Conservation (phyloP, 345 rosid species). For the Gossypium herbaceum region DNA sequence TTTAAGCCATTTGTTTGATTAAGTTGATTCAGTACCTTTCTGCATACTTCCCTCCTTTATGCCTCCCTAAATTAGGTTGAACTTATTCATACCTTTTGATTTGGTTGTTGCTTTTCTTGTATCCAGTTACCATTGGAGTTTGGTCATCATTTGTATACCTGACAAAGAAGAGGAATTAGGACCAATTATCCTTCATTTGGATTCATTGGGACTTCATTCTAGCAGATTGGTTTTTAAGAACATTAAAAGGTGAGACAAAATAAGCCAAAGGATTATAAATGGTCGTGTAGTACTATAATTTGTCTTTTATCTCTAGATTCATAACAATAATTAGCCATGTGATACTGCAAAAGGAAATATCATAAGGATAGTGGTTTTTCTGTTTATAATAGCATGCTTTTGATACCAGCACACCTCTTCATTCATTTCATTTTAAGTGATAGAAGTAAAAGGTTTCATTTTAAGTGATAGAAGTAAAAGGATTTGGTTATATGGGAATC, state of each 20-base stretch:
- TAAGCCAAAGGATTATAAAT: conserved; percentile 3
- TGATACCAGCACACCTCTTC: conserved; percentile 4
- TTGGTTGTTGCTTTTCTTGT: conserved; percentile 20
- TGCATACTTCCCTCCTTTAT: background rate
- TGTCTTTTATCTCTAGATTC: conserved; percentile 6
- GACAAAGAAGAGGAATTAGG: conserved; percentile 75
- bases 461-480: conserved; percentile 2
- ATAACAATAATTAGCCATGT: background rate
- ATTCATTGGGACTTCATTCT: conserved; percentile 71
- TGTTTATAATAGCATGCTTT: background rate
- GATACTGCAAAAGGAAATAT: background rate
- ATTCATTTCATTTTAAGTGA: background rate
- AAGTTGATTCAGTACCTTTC: background rate
- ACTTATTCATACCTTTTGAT: conserved; percentile 11
- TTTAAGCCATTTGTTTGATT: conserved; percentile 3
- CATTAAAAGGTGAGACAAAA: conserved; percentile 61
- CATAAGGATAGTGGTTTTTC: background rate
- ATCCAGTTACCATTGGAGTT: conserved; percentile 90
- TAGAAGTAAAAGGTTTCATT: conserved; percentile 7
- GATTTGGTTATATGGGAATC: background rate
- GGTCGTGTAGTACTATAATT: background rate
- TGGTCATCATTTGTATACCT: conserved; percentile 83
- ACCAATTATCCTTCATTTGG: conserved; percentile 81
- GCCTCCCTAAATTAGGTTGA: background rate
- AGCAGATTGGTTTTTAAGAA: conserved; percentile 57